Percentiles rank a stretch among this genome's conserved stretches.
phyloP scores from a whole-genome alignment of 2,329 filamentous ascomycete genomes.

The Ophiocordyceps robertsii region DNA sequence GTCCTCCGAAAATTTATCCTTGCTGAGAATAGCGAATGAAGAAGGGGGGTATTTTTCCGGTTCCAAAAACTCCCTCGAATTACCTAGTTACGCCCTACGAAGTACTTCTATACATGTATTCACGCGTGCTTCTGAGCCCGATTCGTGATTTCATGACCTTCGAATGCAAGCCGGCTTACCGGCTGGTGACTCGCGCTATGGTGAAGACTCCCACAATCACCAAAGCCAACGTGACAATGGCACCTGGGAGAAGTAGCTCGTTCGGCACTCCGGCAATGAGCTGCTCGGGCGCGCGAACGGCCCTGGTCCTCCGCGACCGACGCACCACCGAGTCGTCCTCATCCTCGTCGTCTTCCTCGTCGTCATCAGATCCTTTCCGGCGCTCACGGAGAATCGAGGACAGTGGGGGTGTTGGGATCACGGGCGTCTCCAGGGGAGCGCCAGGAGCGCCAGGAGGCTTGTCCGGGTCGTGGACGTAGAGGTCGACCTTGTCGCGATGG shows the following conservation, averaged over 20 bases:
- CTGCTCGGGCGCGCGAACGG: constrained; percentile 48
- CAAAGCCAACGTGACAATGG: constrained; percentile 87
- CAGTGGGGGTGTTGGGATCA: constrained; percentile 30
- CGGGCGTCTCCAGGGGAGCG: constrained; percentile 30
- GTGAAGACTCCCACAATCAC: constrained; percentile 91
- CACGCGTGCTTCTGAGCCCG: constrained; percentile 14
- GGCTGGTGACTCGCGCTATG: constrained; percentile 54
- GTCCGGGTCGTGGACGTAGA: constrained; percentile 90
- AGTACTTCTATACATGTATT: constrained; percentile 8
- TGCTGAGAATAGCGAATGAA: no score
- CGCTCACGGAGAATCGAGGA: constrained; percentile 37
- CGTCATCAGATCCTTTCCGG: constrained; percentile 31
- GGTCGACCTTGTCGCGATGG: constrained; percentile 82
- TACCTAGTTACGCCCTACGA: not conserved
- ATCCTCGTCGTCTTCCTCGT: constrained; percentile 41
- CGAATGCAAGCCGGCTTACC: constrained; percentile 21
- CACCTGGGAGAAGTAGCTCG: constrained; percentile 82
- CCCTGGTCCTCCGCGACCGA: constrained; percentile 26
- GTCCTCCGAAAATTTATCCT: no score
- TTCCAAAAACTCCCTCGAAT: not conserved
- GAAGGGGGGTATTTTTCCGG: not conserved
- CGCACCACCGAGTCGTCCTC: constrained; percentile 32
- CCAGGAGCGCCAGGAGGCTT: constrained; percentile 65
- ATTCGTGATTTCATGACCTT: constrained; percentile 23
- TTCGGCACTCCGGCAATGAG: constrained; percentile 87